phyloP scores from a whole-genome alignment of 805 yeast species.

The Hermanozyma aechmeae region DNA sequence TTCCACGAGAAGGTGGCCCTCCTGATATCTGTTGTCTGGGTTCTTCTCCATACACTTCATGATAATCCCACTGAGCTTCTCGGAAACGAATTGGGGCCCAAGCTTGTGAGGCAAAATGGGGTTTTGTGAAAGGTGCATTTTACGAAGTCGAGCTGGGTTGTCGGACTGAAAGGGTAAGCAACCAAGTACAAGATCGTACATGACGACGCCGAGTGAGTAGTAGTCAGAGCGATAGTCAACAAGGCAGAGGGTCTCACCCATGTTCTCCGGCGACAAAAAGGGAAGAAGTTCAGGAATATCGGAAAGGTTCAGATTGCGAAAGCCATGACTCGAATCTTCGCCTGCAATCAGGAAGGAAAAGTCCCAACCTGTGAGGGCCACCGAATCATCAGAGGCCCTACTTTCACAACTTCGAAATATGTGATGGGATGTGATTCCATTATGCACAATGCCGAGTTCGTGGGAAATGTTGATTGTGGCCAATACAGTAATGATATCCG shows the following conservation, averaged over 20 bases:
- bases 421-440: slow-evolving; percentile 33
- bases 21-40: slow-evolving; percentile 29
- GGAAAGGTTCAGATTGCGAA: slow-evolving; percentile 29
- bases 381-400: slow-evolving; percentile 9
- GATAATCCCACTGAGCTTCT: slow-evolving; percentile 26
- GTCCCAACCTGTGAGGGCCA: slow-evolving; percentile 40
- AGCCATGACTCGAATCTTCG: slow-evolving; percentile 35
- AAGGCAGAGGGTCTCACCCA: slow-evolving; percentile 25
- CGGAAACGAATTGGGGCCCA: slow-evolving; percentile 18
- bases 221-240: slow-evolving; percentile 41
- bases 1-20: slow-evolving; percentile 21
- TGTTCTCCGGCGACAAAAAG: slow-evolving; percentile 42
- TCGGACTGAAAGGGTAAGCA: slow-evolving; percentile 33
- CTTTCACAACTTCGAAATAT: slow-evolving; percentile 25
- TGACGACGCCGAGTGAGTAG: slow-evolving; percentile 40
- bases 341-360: slow-evolving; percentile 31
- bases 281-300: slow-evolving; percentile 32
- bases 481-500: slow-evolving; percentile 15
- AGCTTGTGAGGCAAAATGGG: slow-evolving; percentile 32
- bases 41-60: slow-evolving; percentile 34
- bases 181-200: slow-evolving; percentile 40
- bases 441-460: slow-evolving; percentile 35
- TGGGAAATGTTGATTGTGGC: slow-evolving; percentile 20
- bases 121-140: slow-evolving; percentile 30
- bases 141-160: slow-evolving; percentile 27